A percentile compares a stretch with the other conserved stretches of the same genome.
Conservation (phyloP, 2,329 filamentous ascomycete genomes). For the Exophiala xenobiotica region DNA sequence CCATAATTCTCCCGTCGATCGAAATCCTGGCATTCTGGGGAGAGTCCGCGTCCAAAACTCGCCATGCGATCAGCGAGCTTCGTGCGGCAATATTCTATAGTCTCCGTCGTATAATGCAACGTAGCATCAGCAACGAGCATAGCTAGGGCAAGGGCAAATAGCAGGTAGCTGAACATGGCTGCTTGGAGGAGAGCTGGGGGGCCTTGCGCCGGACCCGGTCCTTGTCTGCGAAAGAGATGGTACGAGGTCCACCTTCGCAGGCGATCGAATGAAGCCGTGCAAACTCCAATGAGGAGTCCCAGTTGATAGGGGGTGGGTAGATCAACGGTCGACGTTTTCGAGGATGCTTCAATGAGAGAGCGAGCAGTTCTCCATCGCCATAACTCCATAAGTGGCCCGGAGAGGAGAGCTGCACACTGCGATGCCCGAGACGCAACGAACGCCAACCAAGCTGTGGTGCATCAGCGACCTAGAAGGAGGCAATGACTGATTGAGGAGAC, state of each 20-base stretch:
- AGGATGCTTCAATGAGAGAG: constrained; percentile 3
- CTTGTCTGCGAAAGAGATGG: constrained; percentile 9
- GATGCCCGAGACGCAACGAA: constrained; percentile 12
- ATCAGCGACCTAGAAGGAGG: not conserved
- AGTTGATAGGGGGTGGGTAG: constrained; percentile 16
- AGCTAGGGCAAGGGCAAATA: not conserved
- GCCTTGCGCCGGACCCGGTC: constrained; percentile 1
- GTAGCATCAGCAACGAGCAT: constrained; percentile 12
- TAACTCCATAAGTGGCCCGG: constrained; percentile 14
- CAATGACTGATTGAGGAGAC: not conserved
- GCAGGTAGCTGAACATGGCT: constrained; percentile 5
- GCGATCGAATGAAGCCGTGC: constrained; percentile 8
- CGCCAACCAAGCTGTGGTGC: constrained; percentile 13
- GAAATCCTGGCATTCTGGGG: constrained; percentile 2
- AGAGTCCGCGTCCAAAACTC: constrained; percentile 5
- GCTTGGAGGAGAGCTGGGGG: constrained; percentile 7
- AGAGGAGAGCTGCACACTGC: constrained; percentile 11
- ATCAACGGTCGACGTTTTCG: not conserved
- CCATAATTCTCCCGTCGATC: constrained; percentile 14
- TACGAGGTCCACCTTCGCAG: constrained; percentile 13
- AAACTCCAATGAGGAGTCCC: constrained; percentile 13
- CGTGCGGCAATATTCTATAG: constrained; percentile 7
- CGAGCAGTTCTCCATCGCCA: constrained; percentile 16
- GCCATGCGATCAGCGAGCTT: not conserved
- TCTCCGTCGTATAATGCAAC: constrained; percentile 15